Base-by-base conservation (phyloP, 2,329 filamentous ascomycete species). In the Alternaria arbusti region DNA sequence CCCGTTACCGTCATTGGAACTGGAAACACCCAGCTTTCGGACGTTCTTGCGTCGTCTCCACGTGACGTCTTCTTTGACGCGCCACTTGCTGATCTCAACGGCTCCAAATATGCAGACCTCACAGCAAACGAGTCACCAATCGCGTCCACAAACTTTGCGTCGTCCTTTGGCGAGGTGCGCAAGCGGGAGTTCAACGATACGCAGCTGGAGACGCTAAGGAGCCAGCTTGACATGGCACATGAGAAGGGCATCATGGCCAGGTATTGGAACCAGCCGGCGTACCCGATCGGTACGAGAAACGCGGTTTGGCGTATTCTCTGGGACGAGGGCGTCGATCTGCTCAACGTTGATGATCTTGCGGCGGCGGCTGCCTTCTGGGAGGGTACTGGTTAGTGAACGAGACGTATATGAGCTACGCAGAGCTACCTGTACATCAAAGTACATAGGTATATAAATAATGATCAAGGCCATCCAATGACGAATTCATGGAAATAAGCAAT, bases 331-430 rank as follows among this genome's bases (percentile, higher is more conserved):
- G 87, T 88, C n/a, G 85, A 85, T 61, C 73, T 91, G 61, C 70
- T 91, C 54, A 90, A 90, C 75, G 88, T 86, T 0, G 89, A 91
- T 82, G 88, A 91, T 78, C 67, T 90, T 54, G 81, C 84, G 64
- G 88, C 61, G 3, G 71, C 70, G 32, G 82, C 84, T 17, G 81
- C 77, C 47, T 81, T 81, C 61, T 82, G 80, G 81, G 67, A 80
- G 65, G 72, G 68, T 12, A 66, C 61, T 44, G 70, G 70, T 32
- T 75, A 70, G 56, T 30, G 15, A 11, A 36, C 22, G 15, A 44
- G 11, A 9, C 12, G 15, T 3, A 26, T 28, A 2, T 36, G 22
- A 22, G n/a, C 12, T 20, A 17, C 22, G 26, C 17, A 26, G 12
- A 56, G 20, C 49, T 52, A 25, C 9, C 15, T 28, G 8, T 8